Evolutionary conservation across 345 rosid genomes (phyloP), one percentile per base, ranked within the genome.

Genomic region (Lepidium sativum): DNA sequence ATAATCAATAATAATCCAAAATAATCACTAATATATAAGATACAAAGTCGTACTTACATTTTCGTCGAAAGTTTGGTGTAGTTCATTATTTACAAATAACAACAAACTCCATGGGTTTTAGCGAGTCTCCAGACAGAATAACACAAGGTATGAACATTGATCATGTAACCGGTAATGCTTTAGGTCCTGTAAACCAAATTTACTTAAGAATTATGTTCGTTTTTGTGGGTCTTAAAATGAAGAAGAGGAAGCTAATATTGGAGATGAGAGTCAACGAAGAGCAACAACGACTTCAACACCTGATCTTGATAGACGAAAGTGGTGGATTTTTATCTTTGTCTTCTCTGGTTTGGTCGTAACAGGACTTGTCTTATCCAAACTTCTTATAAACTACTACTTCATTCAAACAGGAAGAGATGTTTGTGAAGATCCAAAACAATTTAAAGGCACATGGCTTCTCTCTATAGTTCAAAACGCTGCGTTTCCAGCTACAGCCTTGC

Each of bases 401-500:
- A 7, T 73, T 38, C 73, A 73, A 53, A 73, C 72, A 60, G 69
- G 77, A 20, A 1, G 77, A 37, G 72, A 61, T 52, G 73, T 1
- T 16, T 67, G 77, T 60, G 73, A 67, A 15, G 77, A 73, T 8
- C 38, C 68, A 9, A 73, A 60, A 10, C 77, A 73, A 35, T 73
- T 66, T 27, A 73, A 53, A 67, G 75, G 78, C 62, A 75, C 78
- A 40, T 69, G 78, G 75, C 73, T 69, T 64, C 66, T 38, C 6
- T 70, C 75, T 13, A 37, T 75, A 1, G 6, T 69, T 14, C 75
- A 75, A 50, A 75, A 69, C 70, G 78, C 67, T 18, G 71, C 67
- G 51, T 75, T 75, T 75, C 75, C 78, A 2, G 12, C 9, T 3
- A 34, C 55, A 27, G 49, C 66, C 6, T 29, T 69, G 2, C 20